A percentile compares a stretch with the other conserved stretches of the same genome.
Conservation (phyloP, 805 yeast genomes). For the Yamadazyma tumulicola region DNA sequence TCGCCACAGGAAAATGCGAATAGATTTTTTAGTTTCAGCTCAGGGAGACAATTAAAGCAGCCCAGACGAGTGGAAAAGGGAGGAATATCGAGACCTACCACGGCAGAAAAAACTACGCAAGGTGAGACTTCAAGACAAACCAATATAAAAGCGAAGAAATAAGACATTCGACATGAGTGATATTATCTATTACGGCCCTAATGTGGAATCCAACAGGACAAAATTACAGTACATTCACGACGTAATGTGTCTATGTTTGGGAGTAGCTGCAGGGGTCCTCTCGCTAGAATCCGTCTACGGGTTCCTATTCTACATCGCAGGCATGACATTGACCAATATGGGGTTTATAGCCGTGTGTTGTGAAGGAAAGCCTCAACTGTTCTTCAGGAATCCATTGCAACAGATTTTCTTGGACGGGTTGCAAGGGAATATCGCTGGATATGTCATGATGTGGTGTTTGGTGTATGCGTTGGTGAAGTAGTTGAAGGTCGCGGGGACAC, state of each 20-base stretch:
- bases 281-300: constrained; percentile 36
- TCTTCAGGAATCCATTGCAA: constrained; percentile 27
- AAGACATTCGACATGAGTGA: too few relatives aligned
- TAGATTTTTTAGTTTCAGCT: background rate
- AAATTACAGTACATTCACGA: constrained; percentile 34
- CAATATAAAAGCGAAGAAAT: too few relatives aligned
- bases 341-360: constrained; percentile 31
- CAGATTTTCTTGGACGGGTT: constrained; percentile 34
- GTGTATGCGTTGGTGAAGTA: constrained; percentile 38
- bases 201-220: constrained; percentile 25
- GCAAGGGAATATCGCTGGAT: constrained; percentile 34
- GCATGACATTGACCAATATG: constrained; percentile 28
- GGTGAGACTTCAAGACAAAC: too few relatives aligned
- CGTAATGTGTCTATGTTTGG: constrained; percentile 33
- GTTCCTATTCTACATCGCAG: constrained; percentile 31
- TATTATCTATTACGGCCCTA: constrained; percentile 22
- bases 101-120: too few relatives aligned
- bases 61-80: too few relatives aligned
- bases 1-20: constrained; percentile 7
- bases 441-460: constrained; percentile 47
- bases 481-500: too few relatives aligned
- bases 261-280: constrained; percentile 38
- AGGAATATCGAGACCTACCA: too few relatives aligned
- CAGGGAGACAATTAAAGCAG: too few relatives aligned
- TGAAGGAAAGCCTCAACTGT: constrained; percentile 22